phyloP scores from a whole-genome alignment of 139 green algal genomes.

The Coccomyxa sp. region DNA sequence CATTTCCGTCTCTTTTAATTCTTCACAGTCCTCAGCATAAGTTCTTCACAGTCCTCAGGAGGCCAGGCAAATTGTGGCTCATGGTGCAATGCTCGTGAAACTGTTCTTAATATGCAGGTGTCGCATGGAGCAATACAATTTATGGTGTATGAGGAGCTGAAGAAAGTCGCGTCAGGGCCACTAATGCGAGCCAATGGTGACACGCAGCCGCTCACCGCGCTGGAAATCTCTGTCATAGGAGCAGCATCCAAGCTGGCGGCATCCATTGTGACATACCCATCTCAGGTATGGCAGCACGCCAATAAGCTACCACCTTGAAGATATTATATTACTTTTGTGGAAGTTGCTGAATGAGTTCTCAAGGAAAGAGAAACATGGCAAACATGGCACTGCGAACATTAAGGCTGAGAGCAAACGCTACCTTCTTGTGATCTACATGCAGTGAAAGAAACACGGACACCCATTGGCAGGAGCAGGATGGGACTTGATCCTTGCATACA shows the following conservation, averaged over 20 bases:
- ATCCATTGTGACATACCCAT: slow-evolving; percentile 85
- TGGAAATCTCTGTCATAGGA: slow-evolving; percentile 58
- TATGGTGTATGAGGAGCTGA: slow-evolving; percentile 93
- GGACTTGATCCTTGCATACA: no score
- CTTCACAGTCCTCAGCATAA: not conserved
- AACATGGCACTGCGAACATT: no score
- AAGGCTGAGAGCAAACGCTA: no score
- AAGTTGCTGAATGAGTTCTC: no score
- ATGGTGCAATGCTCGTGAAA: not conserved
- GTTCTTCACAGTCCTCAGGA: no score
- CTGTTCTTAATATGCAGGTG: slow-evolving; percentile 13
- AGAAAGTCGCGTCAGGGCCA: slow-evolving; percentile 29
- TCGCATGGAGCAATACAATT: slow-evolving; percentile 95
- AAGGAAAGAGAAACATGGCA: no score
- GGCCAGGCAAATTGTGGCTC: not conserved
- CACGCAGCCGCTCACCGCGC: slow-evolving; percentile 19
- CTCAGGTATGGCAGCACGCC: slow-evolving; percentile 53
- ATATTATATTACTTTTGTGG: no score
- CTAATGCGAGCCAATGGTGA: not conserved
- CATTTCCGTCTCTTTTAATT: not conserved
- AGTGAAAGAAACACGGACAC: no score
- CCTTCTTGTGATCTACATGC: no score
- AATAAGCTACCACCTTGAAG: no score
- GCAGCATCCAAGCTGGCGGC: slow-evolving; percentile 84
- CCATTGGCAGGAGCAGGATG: no score